Evolutionary conservation across 805 yeast species (phyloP).

Genomic region (Candida coquimbonensis): DNA sequence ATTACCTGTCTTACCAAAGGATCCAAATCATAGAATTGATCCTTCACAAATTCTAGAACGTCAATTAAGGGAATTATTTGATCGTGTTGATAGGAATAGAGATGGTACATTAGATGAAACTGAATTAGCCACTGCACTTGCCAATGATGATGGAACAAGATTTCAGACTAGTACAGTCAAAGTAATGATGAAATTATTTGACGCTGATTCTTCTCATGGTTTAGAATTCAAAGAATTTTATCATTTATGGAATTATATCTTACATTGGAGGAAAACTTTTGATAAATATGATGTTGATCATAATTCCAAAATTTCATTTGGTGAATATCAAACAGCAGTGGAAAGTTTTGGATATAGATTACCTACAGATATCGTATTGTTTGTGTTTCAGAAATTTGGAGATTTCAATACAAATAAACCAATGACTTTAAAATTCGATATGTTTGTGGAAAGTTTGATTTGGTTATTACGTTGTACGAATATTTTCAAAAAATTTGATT

Average conservation of each 20-base stretch:
- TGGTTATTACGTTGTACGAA: constrained; percentile 74
- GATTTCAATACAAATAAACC: constrained; percentile 26
- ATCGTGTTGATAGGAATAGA: constrained; percentile 45
- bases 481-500: constrained; percentile 69
- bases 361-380: constrained; percentile 48
- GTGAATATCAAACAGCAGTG: constrained; percentile 56
- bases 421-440: constrained; percentile 59
- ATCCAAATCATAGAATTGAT: constrained; percentile 5
- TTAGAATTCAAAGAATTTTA: constrained; percentile 55
- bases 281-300: constrained; percentile 53
- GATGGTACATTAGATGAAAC: constrained; percentile 48
- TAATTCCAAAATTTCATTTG: constrained; percentile 54
- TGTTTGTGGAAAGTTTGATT: constrained; percentile 73
- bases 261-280: constrained; percentile 60
- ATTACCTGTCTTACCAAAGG: constrained; percentile 4
- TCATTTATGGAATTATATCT: constrained; percentile 59
- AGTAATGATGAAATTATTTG: constrained; percentile 58
- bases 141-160: constrained; percentile 56
- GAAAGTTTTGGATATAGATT: constrained; percentile 61
- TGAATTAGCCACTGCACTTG: constrained; percentile 52
- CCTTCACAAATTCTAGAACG: constrained; percentile 29
- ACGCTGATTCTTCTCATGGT: constrained; percentile 38
- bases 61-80: constrained; percentile 44
- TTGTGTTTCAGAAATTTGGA: constrained; percentile 51
- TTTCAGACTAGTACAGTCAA: constrained; percentile 55